Evolutionary conservation across 768 basidiomycete species (phyloP).

Genomic region (Boletus coccyginus): DNA sequence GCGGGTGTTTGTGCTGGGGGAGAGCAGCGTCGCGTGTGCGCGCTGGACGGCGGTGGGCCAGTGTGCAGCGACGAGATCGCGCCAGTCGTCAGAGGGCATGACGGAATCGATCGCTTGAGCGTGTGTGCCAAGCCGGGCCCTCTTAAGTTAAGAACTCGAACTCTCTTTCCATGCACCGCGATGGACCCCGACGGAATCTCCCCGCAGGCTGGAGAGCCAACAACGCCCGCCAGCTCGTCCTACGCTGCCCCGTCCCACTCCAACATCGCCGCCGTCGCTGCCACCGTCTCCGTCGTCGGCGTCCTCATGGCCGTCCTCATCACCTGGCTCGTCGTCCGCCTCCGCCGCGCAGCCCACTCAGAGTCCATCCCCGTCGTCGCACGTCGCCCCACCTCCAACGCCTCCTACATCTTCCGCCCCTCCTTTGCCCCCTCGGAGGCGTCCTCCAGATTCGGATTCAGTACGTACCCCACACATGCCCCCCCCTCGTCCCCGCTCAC

Average conservation of each 20-base stretch:
- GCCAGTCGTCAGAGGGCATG: constrained; percentile 40
- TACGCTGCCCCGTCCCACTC: constrained; percentile 15
- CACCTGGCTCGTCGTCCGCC: constrained; percentile 25
- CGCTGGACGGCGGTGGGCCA: constrained; percentile 56
- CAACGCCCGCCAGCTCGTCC: background rate
- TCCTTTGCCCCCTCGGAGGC: constrained; percentile 25
- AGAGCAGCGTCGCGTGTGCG: constrained; percentile 49
- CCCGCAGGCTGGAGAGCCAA: background rate
- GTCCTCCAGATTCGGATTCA: constrained; percentile 29
- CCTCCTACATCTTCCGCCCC: constrained; percentile 17
- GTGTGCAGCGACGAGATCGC: constrained; percentile 49
- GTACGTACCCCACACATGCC: constrained; percentile 12
- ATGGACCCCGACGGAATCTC: background rate
- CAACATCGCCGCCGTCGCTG: constrained; percentile 22
- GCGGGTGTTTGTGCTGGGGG: constrained; percentile 52
- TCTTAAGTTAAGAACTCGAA: too few relatives aligned
- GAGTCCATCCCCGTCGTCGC: background rate
- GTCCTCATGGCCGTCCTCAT: constrained; percentile 23
- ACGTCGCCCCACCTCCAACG: background rate
- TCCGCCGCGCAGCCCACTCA: constrained; percentile 13
- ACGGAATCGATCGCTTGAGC: too few relatives aligned
- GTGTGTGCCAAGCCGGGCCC: too few relatives aligned
- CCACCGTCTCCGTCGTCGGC: constrained; percentile 26
- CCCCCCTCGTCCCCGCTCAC: background rate
- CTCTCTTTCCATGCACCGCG: too few relatives aligned